These are phyloP conservation scores for Metschnikowia henanensis DNA, from an alignment of 805 yeast species.

Conservation along the genomic window DNA sequence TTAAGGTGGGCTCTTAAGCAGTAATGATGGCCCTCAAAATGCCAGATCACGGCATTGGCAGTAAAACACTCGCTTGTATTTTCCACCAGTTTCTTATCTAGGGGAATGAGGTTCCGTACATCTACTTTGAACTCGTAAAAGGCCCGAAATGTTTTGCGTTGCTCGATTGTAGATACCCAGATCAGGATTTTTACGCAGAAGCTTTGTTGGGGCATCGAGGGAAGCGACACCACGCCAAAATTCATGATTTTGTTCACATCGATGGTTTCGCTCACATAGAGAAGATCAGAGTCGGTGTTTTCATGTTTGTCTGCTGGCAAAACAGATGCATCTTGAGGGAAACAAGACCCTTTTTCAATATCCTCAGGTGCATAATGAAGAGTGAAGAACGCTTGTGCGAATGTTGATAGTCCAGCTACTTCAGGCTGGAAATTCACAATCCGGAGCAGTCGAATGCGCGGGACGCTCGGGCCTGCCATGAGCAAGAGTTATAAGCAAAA, in stretches of 20 bases:
- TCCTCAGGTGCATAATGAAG: constrained; percentile 2
- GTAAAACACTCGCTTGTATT: background rate
- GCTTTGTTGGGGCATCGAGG: constrained; percentile 12
- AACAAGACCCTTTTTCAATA: background rate
- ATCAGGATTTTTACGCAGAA: constrained; percentile 6
- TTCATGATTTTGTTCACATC: constrained; percentile 23
- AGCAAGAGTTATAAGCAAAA: too few relatives aligned
- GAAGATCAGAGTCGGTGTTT: constrained; percentile 9
- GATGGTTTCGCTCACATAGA: constrained; percentile 36
- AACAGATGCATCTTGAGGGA: background rate
- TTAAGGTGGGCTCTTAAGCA: constrained; percentile 9
- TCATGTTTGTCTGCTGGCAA: background rate
- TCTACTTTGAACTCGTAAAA: constrained; percentile 10
- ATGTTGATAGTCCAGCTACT: background rate
- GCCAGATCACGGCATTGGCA: constrained; percentile 15
- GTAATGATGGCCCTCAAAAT: constrained; percentile 9
- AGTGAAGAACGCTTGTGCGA: constrained; percentile 22
- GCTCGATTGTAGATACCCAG: constrained; percentile 6
- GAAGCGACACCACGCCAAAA: constrained; percentile 29
- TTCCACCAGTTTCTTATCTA: background rate
- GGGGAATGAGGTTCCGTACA: constrained; percentile 7
- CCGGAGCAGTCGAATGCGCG: constrained; percentile 3
- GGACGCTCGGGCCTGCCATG: constrained; percentile 9
- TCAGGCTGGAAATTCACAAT: constrained; percentile 2
- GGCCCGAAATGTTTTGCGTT: background rate